Evolutionary conservation across 208 protist species (phyloP).

Genomic region (Spongospora subterranea): DNA sequence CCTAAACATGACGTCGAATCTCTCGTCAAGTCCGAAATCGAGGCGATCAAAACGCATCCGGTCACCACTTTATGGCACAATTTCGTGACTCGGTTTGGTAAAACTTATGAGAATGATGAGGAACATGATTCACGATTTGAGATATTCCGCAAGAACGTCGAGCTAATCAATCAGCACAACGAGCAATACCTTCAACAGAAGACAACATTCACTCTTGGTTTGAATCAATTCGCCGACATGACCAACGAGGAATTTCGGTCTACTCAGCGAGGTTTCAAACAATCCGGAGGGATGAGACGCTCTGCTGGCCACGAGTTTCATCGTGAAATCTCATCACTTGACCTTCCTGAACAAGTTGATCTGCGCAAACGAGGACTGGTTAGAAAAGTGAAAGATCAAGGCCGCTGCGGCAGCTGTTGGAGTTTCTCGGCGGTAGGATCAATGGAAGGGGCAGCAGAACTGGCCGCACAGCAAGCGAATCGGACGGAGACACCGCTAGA

Average conservation of each 20-base stretch:
- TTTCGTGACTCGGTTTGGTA: not conserved
- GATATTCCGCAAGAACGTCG: slow-evolving; percentile 64
- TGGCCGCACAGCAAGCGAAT: too few relatives aligned
- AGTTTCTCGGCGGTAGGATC: slow-evolving; percentile 90
- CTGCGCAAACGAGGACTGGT: slow-evolving; percentile 85
- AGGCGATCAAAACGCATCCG: too few relatives aligned
- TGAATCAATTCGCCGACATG: slow-evolving; percentile 64
- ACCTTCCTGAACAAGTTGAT: slow-evolving; percentile 75
- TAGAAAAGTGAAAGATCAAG: slow-evolving; percentile 90
- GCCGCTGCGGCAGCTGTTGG: slow-evolving; percentile 93
- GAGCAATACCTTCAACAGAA: not conserved
- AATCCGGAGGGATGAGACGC: too few relatives aligned
- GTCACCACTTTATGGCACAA: too few relatives aligned
- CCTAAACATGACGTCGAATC: too few relatives aligned
- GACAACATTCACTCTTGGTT: not conserved
- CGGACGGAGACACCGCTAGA: not conserved
- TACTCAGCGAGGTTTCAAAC: too few relatives aligned
- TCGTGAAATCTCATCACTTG: too few relatives aligned
- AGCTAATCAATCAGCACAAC: slow-evolving; percentile 57
- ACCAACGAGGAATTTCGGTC: slow-evolving; percentile 62
- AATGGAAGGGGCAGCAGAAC: slow-evolving; percentile 86
- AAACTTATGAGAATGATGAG: not conserved
- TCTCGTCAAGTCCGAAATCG: too few relatives aligned
- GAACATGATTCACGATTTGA: slow-evolving; percentile 51
- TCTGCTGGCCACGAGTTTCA: too few relatives aligned